Conservation (phyloP, 1,284 basidiomycete genomes). For the Athelia psychrophila region DNA sequence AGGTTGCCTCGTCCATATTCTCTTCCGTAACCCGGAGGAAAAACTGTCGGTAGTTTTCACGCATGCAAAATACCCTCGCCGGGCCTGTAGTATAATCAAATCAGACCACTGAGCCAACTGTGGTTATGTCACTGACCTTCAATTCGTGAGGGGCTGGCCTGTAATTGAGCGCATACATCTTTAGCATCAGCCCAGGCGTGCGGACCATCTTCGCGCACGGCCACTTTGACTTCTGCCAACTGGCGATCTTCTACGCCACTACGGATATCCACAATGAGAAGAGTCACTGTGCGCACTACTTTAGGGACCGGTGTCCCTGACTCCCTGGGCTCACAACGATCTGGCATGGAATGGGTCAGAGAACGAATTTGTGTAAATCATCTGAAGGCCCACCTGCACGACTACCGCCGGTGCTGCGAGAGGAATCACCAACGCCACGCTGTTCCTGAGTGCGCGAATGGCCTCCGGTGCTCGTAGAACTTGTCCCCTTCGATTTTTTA, state of each 20-base stretch:
- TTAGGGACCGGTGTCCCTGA: conserved; percentile 3
- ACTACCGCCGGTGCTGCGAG: no score
- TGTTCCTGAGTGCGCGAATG: background rate
- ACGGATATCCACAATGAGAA: conserved; percentile 63
- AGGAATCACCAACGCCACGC: no score
- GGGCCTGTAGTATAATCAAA: conserved; percentile 44
- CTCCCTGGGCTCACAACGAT: background rate
- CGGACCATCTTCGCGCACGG: conserved; percentile 46
- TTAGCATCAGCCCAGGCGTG: conserved; percentile 65
- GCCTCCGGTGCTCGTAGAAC: background rate
- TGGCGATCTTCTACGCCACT: conserved; percentile 48
- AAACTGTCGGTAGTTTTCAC: conserved; percentile 67
- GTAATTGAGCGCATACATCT: conserved; percentile 56
- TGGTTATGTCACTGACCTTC: conserved; percentile 49
- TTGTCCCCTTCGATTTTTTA: background rate
- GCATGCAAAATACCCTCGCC: conserved; percentile 63
- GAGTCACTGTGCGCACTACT: conserved; percentile 47
- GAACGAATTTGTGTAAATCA: no score
- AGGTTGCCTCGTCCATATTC: conserved; percentile 40
- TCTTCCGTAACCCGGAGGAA: conserved; percentile 60
- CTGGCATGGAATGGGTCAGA: background rate
- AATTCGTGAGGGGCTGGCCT: conserved; percentile 61
- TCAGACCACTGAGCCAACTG: conserved; percentile 1
- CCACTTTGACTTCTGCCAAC: conserved; percentile 63
- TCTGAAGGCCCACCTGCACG: no score